phyloP scores from a whole-genome alignment of 192 early-diverging fungal species.

The Piromyces sp. region DNA sequence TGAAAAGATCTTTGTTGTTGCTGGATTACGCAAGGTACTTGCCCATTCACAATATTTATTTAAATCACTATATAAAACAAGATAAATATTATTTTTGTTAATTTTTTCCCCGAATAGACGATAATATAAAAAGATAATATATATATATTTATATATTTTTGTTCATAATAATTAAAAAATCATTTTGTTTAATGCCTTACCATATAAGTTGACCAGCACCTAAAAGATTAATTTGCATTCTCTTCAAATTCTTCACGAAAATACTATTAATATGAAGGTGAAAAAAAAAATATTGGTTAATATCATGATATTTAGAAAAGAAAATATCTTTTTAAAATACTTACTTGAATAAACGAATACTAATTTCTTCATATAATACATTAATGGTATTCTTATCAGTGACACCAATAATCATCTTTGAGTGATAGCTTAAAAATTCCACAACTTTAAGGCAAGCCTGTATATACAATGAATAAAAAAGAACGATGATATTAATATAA shows the following conservation, averaged over 20 bases:
- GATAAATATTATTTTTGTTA: too few species aligned
- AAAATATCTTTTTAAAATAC: too few species aligned
- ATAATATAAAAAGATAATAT: too few species aligned
- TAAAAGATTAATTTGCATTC: conserved; percentile 56
- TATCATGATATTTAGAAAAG: too few species aligned
- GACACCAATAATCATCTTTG: conserved; percentile 49
- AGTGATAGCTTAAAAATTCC: conserved; percentile 58
- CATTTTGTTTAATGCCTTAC: too few species aligned
- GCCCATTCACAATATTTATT: conserved; percentile 67
- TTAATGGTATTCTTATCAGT: conserved; percentile 73
- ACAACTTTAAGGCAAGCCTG: conserved; percentile 62
- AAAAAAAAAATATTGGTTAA: too few species aligned
- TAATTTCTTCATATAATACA: conserved; percentile 81
- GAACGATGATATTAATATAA: too few species aligned
- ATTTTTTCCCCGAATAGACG: too few species aligned
- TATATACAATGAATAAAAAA: too few species aligned
- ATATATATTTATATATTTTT: too few species aligned
- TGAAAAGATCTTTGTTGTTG: conserved; percentile 49
- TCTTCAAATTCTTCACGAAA: conserved; percentile 67
- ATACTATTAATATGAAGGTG: too few species aligned
- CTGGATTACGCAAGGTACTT: conserved; percentile 31
- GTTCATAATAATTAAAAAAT: too few species aligned
- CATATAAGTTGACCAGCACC: conserved; percentile 83
- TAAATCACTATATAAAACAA: conserved; percentile 33
- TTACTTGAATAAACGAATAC: conserved; percentile 71